A percentile compares a stretch with the other conserved stretches of the same genome.
These are phyloP conservation scores for Cystobasidiopsis lactophilus DNA, from an alignment of 768 basidiomycete species.

Conservation along the genomic window DNA sequence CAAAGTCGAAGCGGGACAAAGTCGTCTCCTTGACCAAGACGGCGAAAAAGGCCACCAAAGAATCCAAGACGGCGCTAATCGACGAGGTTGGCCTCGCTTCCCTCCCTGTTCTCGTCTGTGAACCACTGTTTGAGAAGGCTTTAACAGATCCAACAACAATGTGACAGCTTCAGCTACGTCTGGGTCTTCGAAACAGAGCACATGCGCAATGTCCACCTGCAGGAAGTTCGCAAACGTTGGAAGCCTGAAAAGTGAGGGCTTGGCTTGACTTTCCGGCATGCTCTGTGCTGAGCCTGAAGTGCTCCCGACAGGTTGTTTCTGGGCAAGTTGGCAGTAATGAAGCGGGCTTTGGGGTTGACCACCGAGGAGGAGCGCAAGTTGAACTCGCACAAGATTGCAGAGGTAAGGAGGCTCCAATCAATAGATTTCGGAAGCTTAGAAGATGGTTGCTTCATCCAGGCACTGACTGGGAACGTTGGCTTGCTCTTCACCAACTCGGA, in stretches of 20 bases:
- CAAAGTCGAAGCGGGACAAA: slow-evolving; percentile 18
- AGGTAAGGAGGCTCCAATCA: slow-evolving; percentile 30
- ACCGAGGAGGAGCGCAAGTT: slow-evolving; percentile 62
- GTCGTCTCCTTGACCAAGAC: slow-evolving; percentile 85
- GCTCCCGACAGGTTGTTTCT: slow-evolving; percentile 14
- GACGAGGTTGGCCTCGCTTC: slow-evolving; percentile 20
- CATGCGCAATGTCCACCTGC: slow-evolving; percentile 83
- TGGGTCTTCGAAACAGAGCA: slow-evolving; percentile 90
- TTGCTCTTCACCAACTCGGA: slow-evolving; percentile 74
- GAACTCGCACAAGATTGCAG: slow-evolving; percentile 57
- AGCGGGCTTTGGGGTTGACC: slow-evolving; percentile 75
- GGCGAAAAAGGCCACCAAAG: slow-evolving; percentile 60
- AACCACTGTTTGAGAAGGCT: neutral
- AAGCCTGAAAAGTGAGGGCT: slow-evolving; percentile 27
- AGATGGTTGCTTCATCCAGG: slow-evolving; percentile 29
- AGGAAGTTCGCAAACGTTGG: slow-evolving; percentile 83
- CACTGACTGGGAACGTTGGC: slow-evolving; percentile 87
- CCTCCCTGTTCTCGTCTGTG: neutral
- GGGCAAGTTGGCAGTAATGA: slow-evolving; percentile 46
- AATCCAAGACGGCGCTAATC: slow-evolving; percentile 67
- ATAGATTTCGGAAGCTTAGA: neutral
- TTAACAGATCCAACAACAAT: slow-evolving; percentile 49
- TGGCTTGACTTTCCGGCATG: neutral
- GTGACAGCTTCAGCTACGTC: slow-evolving; percentile 81
- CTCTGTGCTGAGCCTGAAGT: neutral